These are phyloP conservation scores for Pseudonitzschia multiseries DNA, from an alignment of 108 stramenopile species.

Conservation along the genomic window DNA sequence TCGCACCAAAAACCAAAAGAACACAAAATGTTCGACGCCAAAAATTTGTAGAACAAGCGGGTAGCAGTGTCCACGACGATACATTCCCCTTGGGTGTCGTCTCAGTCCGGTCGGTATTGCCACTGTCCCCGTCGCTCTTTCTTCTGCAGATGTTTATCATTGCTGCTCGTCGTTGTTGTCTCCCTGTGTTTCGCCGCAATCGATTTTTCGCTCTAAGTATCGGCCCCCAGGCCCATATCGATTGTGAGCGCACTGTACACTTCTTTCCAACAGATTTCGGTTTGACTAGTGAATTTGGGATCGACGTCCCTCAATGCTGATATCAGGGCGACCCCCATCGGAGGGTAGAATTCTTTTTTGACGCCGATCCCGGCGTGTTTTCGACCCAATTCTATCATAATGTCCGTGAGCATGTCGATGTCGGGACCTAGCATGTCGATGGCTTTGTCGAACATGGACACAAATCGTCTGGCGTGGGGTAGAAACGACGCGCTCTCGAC, in stretches of 20 bases:
- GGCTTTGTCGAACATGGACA: slow-evolving; percentile 41
- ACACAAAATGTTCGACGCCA: no score
- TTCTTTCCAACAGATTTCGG: slow-evolving; percentile 39
- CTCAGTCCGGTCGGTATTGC: no score
- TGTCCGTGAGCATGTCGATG: slow-evolving; percentile 40
- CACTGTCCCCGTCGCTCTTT: no score
- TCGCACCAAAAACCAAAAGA: no score
- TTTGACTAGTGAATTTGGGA: slow-evolving; percentile 33
- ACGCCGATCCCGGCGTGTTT: slow-evolving; percentile 53
- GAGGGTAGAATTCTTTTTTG: slow-evolving; percentile 37
- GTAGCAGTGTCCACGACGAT: no score
- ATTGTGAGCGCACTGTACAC: slow-evolving; percentile 32
- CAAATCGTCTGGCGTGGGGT: slow-evolving; percentile 7
- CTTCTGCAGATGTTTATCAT: no score
- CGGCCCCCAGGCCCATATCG: slow-evolving; percentile 12
- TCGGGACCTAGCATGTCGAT: slow-evolving; percentile 49
- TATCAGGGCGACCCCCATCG: slow-evolving; percentile 50
- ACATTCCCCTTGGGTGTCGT: no score
- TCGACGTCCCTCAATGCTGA: slow-evolving; percentile 35
- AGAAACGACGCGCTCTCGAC: background rate
- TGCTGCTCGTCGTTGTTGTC: no score
- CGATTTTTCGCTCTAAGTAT: background rate
- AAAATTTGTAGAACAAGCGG: no score
- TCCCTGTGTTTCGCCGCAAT: no score
- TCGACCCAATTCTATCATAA: slow-evolving; percentile 41